Base-by-base conservation (phyloP, 2,329 filamentous ascomycete species). In the Sordariomycetes sp. region DNA sequence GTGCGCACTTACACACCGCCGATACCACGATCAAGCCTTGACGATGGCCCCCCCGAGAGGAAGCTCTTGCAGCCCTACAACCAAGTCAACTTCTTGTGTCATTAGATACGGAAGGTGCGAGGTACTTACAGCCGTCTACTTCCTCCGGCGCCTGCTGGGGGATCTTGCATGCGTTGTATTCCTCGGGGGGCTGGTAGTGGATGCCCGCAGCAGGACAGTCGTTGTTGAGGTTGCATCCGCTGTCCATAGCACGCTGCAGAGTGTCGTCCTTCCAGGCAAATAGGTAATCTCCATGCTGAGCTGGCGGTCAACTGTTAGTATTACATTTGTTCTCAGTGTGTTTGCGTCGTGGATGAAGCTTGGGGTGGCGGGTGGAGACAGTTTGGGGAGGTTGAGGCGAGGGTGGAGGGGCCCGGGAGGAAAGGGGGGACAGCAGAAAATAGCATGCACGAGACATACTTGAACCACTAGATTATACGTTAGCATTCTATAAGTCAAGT, bases 151-250 rank as follows among this genome's bases (percentile, higher is more conserved):
- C 74, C 62, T 75, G 72, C 62, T 78, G 74, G 35, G 69, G 58
- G 56, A 74, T 66, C 59, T 66, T 72, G 69, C 76, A 78, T 55
- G 73, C 65, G 62, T 72, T 76, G 69, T 76, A 77, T 59, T 65
- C 63, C 36, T 70, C 70, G 48, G 76, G 69, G 34, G 68, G 64
- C 67, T 76, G 75, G 58, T 70, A 72, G 53, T 70, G 73, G 64
- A 78, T 70, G 39, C 71, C 72, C 57, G 72, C 72, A 25, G 65
- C 63, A 36, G 70, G 63, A 64, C 76, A 75, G 68, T 70, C 68
- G 52, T 66, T 62, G 71, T 77, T 73, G 55, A 75, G 72, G 64
- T 74, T 75, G 68, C 74, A 76, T 60, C 61, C 62, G 62, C 69
- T n/a, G 57, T 58, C 57, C 52, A 58, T 54, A 36, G 61, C 61